These are phyloP conservation scores for cucumber (Cucumis sativus) DNA, from an alignment of 306 rosid genomes.

Conservation along the genomic window DNA sequence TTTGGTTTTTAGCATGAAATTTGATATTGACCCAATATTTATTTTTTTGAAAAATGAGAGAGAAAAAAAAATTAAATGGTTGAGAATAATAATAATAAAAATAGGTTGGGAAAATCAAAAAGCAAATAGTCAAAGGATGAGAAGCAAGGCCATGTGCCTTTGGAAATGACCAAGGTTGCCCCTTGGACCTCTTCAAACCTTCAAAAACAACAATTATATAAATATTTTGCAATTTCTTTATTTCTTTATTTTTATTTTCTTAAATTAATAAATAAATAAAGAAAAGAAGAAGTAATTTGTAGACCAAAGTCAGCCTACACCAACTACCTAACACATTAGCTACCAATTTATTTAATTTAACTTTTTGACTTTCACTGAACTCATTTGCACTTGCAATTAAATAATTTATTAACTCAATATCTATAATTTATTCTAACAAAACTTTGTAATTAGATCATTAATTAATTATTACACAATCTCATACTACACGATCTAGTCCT, in stretches of 20 bases:
- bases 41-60: neutral
- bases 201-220: neutral
- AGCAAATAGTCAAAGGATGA: neutral
- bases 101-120: neutral
- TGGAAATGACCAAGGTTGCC: neutral
- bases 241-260: neutral
- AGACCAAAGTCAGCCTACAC: neutral
- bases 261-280: neutral
- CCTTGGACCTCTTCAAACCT: neutral
- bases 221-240: neutral
- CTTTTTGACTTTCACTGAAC: neutral
- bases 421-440: neutral
- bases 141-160: slow-evolving; percentile 3
- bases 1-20: neutral
- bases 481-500: too few species aligned
- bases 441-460: neutral
- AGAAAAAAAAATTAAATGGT: neutral
- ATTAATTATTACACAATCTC: neutral
- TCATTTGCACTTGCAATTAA: neutral
- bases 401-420: neutral
- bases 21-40: neutral
- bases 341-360: neutral
- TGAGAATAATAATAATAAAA: neutral
- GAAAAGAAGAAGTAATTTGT: neutral
- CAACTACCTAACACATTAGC: slow-evolving; percentile 1